Base-by-base conservation (phyloP, 2,329 filamentous ascomycete genomes). In the Aspergillus floridensis region DNA sequence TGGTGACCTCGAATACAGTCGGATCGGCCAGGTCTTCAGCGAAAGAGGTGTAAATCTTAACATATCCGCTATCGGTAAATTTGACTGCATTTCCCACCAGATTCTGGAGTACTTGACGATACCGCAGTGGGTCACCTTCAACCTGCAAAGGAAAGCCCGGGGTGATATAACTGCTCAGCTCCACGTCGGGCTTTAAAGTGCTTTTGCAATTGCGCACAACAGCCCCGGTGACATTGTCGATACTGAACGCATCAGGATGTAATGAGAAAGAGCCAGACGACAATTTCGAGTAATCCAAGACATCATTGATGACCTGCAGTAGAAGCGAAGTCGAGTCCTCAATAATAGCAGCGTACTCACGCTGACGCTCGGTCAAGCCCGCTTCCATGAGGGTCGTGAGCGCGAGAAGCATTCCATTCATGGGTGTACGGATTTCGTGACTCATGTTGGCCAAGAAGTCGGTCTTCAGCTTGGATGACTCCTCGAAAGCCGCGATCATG, bases 231-330 rank as follows among this genome's bases (percentile, higher is more conserved):
- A 77, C 66, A n/a, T 65, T 67, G 44, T 70, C 66, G 47, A 87
- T 73, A 63, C 79, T 77, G 59, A 87, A 73, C 32, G 82, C 73
- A 64, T 85, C 83, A 14, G 82, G 71, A 51, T 77, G 82, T 56
- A 88, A 77, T 2, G 83, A 82, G 60, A 88, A 85, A 38, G 78
- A 81, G n/a, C 84, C 84, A 0, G 84, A 84, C 0, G 82, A 81
- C 5, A 87, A 76, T 64, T 87, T 88, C 10, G 85, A 87, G 66
- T 86, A 88, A 72, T 88, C 86, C n/a, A 88, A 77, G 49, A 88
- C 86, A 61, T 87, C 84, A 66, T 88, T 87, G 69, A 88, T 87
- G 52, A 88, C 81, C 62, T 84, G 82, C 19, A 88, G 72, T 22
- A 88, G 75, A 2, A 86, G 77, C 21, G 82, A 79, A 2, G 83